Conservation (phyloP, 2,329 filamentous ascomycete species). For the Thermochaetoides dissita region DNA sequence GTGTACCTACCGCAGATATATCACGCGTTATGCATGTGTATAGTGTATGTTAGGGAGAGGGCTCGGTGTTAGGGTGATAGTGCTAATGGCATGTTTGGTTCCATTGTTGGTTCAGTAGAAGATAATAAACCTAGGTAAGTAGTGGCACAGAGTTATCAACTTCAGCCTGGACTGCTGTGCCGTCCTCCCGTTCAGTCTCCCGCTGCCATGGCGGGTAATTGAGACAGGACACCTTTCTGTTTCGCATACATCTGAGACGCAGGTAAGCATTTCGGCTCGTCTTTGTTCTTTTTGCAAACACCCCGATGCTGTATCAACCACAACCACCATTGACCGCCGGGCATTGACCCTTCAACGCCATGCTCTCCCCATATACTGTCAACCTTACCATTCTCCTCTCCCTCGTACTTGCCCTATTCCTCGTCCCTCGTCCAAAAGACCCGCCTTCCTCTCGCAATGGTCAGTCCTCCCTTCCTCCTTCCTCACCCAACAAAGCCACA, state of each 20-base stretch:
- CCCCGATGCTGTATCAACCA: too few relatives aligned
- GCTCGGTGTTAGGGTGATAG: conserved; percentile 4
- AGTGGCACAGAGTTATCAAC: too few relatives aligned
- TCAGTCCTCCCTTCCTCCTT: not conserved
- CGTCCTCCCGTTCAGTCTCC: too few relatives aligned
- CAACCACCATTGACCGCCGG: too few relatives aligned
- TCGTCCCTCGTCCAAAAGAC: not conserved
- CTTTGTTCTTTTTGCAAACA: too few relatives aligned
- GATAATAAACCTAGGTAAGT: not conserved
- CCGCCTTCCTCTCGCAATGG: not conserved
- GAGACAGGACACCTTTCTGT: too few relatives aligned
- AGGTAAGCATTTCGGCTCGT: too few relatives aligned
- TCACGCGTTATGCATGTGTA: conserved; percentile 17
- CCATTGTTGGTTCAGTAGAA: not conserved
- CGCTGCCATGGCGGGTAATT: too few relatives aligned
- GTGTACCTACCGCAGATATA: conserved; percentile 8
- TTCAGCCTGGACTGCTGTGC: too few relatives aligned
- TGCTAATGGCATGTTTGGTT: not conserved
- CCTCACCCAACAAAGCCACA: not conserved
- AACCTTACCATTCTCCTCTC: not conserved
- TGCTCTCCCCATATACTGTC: not conserved
- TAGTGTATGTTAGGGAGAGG: conserved; percentile 16
- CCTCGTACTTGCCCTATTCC: not conserved
- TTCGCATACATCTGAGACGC: too few relatives aligned
- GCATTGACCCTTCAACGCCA: too few relatives aligned